Conservation (phyloP, 306 rosid species). For the Vigna hirtella region DNA sequence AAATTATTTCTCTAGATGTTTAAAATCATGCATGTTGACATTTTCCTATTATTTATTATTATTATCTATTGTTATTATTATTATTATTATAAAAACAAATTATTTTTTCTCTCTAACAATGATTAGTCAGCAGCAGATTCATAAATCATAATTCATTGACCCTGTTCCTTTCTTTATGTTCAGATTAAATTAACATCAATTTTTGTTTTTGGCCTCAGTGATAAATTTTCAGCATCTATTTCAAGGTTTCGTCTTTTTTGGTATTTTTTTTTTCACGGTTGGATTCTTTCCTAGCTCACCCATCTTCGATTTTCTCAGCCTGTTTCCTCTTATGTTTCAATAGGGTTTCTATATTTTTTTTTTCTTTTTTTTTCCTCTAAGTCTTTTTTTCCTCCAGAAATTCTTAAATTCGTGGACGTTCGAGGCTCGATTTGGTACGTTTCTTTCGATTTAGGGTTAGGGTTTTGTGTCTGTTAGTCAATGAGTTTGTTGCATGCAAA, state of each 20-base stretch:
- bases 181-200: conserved; percentile 10
- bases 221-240: conserved; percentile 55
- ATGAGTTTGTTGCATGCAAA: conserved; percentile 46
- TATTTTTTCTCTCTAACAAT: conserved; percentile 24
- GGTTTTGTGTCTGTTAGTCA: conserved; percentile 57
- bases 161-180: conserved; percentile 10
- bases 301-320: conserved; percentile 70
- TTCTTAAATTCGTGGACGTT: conserved; percentile 50
- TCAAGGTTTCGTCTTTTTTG: conserved; percentile 54
- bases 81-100: neutral
- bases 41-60: neutral
- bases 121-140: conserved; percentile 16
- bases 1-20: neutral
- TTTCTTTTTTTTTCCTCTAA: neutral
- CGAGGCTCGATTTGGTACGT: conserved; percentile 50
- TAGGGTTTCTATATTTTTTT: conserved; percentile 61
- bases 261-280: conserved; percentile 48
- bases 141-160: conserved; percentile 34
- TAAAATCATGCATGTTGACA: neutral
- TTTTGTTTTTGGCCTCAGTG: conserved; percentile 34
- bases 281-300: conserved; percentile 71
- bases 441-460: conserved; percentile 56
- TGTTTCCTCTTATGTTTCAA: conserved; percentile 41
- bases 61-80: no score
- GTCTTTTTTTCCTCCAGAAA: conserved; percentile 20